phyloP scores from a whole-genome alignment of 1,139 yeast species.

The Hansenula anomala region DNA sequence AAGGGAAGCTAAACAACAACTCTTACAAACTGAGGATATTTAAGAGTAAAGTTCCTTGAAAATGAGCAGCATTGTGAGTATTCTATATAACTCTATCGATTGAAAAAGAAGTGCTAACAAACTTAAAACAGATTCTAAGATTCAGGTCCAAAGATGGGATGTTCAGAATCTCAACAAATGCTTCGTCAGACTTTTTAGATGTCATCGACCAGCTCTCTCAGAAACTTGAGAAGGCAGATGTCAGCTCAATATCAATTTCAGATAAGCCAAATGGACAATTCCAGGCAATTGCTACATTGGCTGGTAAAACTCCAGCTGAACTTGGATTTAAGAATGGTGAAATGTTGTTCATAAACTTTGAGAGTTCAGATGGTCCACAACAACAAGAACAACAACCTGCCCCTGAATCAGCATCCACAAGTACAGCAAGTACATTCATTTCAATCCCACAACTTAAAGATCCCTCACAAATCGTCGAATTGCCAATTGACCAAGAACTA shows the following conservation, averaged over 20 bases:
- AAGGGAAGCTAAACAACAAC: neutral
- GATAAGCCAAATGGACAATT: conserved; percentile 47
- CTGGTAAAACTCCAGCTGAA: conserved; percentile 41
- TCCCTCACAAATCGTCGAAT: conserved; percentile 30
- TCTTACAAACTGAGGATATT: neutral
- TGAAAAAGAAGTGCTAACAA: neutral
- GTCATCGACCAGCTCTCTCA: conserved; percentile 39
- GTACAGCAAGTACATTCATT: conserved; percentile 1
- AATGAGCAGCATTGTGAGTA: conserved; percentile 2
- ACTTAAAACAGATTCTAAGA: conserved; percentile 42
- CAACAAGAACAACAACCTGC: conserved; percentile 6
- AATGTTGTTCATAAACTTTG: conserved; percentile 58
- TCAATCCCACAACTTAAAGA: conserved; percentile 3
- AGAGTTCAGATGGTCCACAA: conserved; percentile 11
- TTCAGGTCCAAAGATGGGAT: conserved; percentile 84
- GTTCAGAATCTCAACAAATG: conserved; percentile 58
- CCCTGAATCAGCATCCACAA: conserved; percentile 3
- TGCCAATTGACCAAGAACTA: conserved; percentile 63
- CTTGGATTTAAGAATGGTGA: conserved; percentile 81
- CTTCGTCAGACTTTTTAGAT: conserved; percentile 39
- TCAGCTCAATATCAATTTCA: conserved; percentile 34
- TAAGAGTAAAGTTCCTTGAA: neutral
- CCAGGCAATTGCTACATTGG: conserved; percentile 37
- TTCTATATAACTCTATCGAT: neutral
- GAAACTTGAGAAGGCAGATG: conserved; percentile 21